Conservation (phyloP, 768 basidiomycete species). For the Grammothele lineata region DNA sequence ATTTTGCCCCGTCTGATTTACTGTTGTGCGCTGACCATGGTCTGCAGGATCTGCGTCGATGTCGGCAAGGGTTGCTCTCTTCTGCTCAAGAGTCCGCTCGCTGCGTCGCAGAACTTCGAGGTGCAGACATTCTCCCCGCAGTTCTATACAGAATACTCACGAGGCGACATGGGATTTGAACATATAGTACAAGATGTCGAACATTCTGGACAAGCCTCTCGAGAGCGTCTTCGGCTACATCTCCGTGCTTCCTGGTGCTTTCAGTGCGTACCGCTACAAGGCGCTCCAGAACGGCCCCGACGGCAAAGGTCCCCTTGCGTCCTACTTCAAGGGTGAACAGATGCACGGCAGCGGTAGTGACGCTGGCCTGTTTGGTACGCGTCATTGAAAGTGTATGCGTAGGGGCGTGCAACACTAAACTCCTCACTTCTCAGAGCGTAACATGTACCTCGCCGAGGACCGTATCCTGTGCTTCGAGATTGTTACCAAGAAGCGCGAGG, state of each 20-base stretch:
- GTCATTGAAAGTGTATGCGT: not conserved
- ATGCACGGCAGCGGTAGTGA: constrained; percentile 63
- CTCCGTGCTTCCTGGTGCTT: constrained; percentile 86
- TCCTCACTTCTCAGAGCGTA: constrained; percentile 46
- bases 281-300: constrained; percentile 83
- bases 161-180: too few relatives aligned
- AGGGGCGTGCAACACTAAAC: too few relatives aligned
- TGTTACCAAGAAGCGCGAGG: constrained; percentile 82
- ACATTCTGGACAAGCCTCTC: constrained; percentile 92
- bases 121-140: constrained; percentile 32
- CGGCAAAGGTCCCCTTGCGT: constrained; percentile 85
- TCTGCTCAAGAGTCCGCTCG: constrained; percentile 68
- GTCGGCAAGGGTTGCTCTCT: constrained; percentile 69
- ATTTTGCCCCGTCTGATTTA: constrained; percentile 14
- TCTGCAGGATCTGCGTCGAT: constrained; percentile 73
- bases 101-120: constrained; percentile 96
- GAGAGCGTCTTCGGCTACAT: constrained; percentile 91
- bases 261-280: constrained; percentile 88
- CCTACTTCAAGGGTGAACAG: constrained; percentile 90
- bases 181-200: constrained; percentile 86
- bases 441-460: constrained; percentile 91
- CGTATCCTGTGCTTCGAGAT: constrained; percentile 93
- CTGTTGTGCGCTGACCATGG: not conserved
- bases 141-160: too few relatives aligned
- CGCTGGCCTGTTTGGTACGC: constrained; percentile 63